A percentile compares a stretch with the other conserved stretches of the same genome.
Conservation (phyloP, 768 basidiomycete species). For the Suillus subluteus region DNA sequence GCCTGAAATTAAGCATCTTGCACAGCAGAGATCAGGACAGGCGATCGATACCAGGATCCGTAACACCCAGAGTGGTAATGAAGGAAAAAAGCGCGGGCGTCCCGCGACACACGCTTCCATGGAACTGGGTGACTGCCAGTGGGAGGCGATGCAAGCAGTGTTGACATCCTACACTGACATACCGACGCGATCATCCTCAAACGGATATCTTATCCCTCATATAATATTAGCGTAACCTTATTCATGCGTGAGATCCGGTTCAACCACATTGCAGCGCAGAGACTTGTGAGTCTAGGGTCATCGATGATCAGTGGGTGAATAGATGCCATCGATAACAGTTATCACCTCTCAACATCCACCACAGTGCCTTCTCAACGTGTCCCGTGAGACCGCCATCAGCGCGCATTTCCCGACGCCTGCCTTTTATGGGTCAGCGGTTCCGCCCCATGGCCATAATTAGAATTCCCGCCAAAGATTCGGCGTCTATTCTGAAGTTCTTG, state of each 20-base stretch:
- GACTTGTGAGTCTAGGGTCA: constrained; percentile 1
- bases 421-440: constrained; percentile 16
- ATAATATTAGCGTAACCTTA: background rate
- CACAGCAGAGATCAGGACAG: constrained; percentile 53
- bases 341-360: background rate
- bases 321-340: constrained; percentile 2
- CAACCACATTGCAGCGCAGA: background rate
- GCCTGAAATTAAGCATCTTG: constrained; percentile 70
- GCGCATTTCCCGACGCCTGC: constrained; percentile 26
- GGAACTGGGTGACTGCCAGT: constrained; percentile 15
- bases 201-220: background rate
- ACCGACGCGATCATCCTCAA: background rate
- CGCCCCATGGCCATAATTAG: constrained; percentile 24
- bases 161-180: constrained; percentile 3
- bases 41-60: constrained; percentile 37
- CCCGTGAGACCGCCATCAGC: constrained; percentile 21
- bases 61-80: constrained; percentile 30
- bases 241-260: background rate
- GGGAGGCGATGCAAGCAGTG: constrained; percentile 32
- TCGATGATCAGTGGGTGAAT: background rate
- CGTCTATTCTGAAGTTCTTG: constrained; percentile 6
- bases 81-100: constrained; percentile 5
- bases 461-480: constrained; percentile 17
- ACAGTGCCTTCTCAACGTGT: constrained; percentile 13
- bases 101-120: constrained; percentile 14